Conservation (phyloP, 2,329 filamentous ascomycete species). For the Venturiaceae sp. region DNA sequence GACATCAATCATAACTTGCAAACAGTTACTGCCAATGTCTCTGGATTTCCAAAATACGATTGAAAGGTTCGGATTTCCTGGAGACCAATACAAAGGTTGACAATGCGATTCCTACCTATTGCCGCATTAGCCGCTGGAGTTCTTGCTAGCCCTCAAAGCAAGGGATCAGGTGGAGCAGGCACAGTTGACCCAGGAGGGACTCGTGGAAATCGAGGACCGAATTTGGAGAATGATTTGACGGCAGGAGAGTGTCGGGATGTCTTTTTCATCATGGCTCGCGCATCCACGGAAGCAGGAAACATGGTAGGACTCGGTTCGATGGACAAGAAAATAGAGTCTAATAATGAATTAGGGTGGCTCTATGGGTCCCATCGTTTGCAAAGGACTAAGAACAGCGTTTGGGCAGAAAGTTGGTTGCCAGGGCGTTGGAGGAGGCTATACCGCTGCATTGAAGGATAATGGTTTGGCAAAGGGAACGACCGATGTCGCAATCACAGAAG, state of each 20-base stretch:
- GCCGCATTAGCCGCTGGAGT: background rate
- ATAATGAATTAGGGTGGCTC: background rate
- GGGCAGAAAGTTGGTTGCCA: conserved; percentile 25
- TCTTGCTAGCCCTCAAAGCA: background rate
- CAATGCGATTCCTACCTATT: background rate
- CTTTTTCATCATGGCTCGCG: conserved; percentile 40
- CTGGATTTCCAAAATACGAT: too few species aligned
- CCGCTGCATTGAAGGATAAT: conserved; percentile 25
- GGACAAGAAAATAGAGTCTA: background rate
- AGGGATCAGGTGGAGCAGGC: background rate
- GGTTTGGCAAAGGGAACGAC: conserved; percentile 28
- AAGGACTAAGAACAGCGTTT: background rate
- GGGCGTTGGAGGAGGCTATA: conserved; percentile 34
- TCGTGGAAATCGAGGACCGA: background rate
- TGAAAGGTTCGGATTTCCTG: too few species aligned
- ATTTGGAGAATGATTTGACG: conserved; percentile 26
- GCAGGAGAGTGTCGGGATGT: conserved; percentile 29
- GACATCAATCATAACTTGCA: too few species aligned
- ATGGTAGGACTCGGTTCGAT: conserved; percentile 25
- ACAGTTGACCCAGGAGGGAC: background rate
- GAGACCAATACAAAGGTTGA: too few species aligned
- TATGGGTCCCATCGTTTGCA: conserved; percentile 10
- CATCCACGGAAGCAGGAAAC: conserved; percentile 39
- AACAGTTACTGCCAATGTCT: too few species aligned
- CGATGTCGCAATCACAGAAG: conserved; percentile 5